These are phyloP conservation scores for Boletus eberwhitei DNA, from an alignment of 768 basidiomycete species.

Conservation along the genomic window DNA sequence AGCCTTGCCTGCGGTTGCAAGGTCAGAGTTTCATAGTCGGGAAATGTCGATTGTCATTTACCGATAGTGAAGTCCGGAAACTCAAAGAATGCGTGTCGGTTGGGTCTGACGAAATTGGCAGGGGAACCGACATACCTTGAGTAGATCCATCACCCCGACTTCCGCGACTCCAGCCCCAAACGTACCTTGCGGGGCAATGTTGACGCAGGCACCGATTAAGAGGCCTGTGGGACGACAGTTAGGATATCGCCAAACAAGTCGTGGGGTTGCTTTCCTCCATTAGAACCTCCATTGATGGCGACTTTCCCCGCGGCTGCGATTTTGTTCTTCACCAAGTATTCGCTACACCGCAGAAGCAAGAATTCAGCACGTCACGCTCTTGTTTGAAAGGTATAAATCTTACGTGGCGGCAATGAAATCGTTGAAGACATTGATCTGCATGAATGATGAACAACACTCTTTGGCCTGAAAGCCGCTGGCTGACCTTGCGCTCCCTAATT, in stretches of 20 bases:
- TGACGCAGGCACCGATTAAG: slow-evolving; percentile 80
- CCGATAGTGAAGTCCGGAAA: slow-evolving; percentile 79
- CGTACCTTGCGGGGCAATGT: slow-evolving; percentile 70
- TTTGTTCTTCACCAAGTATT: slow-evolving; percentile 71
- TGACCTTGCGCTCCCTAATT: slow-evolving; percentile 65
- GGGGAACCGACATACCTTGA: slow-evolving; percentile 49
- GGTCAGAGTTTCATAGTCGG: slow-evolving; percentile 8
- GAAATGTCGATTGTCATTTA: slow-evolving; percentile 16
- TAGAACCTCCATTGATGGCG: slow-evolving; percentile 75
- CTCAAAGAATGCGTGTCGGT: slow-evolving; percentile 30
- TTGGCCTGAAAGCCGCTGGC: not conserved
- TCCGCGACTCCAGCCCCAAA: slow-evolving; percentile 80
- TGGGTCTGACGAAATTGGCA: not conserved
- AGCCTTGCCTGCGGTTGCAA: slow-evolving; percentile 47
- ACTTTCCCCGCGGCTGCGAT: slow-evolving; percentile 68
- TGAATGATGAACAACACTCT: slow-evolving; percentile 1
- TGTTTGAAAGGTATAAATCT: slow-evolving; percentile 18
- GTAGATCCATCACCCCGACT: slow-evolving; percentile 77
- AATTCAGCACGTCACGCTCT: not conserved
- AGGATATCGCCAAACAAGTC: not conserved
- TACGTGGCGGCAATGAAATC: slow-evolving; percentile 84
- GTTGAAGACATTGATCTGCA: slow-evolving; percentile 68
- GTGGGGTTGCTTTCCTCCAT: slow-evolving; percentile 54
- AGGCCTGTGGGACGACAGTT: slow-evolving; percentile 44
- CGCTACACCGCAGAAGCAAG: slow-evolving; percentile 34